Evolutionary conservation across 306 rosid species (phyloP), one percentile per base, ranked within the genome.

Genomic region (Castanea sativa): DNA sequence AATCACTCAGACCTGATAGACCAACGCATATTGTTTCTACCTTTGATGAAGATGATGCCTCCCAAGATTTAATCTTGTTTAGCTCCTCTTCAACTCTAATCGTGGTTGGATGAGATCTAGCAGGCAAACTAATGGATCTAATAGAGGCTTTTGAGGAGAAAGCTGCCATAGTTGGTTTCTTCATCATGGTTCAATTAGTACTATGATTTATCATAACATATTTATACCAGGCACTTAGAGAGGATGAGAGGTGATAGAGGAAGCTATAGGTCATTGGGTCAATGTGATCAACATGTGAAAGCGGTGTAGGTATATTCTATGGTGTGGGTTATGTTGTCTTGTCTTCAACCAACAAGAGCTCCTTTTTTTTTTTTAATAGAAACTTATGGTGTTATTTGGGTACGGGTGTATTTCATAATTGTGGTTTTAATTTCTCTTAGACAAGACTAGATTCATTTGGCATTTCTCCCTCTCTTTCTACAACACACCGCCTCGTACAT

Each of bases 61-160:
- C 92, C 80, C 76, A 79, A 25, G 86, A 70, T 83, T 63, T 84
- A 35, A 93, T 86, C 86, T 86, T 89, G 90, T 80, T 77, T 6
- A 91, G 89, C 81, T 82, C 85, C 75, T 88, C 86, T 76, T 91
- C 94, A 2, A 86, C 59, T 51, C 18, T 63, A 23, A 51, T 25
- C 35, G 96, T 91, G 86, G 86, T 89, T 58, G 97, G 94, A 79
- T 93, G 97, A 55, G 96, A 89, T 84, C 94, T 82, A 1, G 88
- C 70, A 5, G 97, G 97, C 78, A 92, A 83, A 61, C 94, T 92
- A 43, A 89, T 89, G 68, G 91, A 85, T 78, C 97, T 73, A 73
- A 87, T 8, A 41, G 45, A 41, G 15, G 84, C 82, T 79, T 85
- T 88, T 25, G 84, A 85, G 57, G 94, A 85, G 74, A 89, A 85